A percentile compares a stretch with the other conserved stretches of the same genome.
phyloP scores from a whole-genome alignment of 257 asterid genomes.

The Solanum piurae region DNA sequence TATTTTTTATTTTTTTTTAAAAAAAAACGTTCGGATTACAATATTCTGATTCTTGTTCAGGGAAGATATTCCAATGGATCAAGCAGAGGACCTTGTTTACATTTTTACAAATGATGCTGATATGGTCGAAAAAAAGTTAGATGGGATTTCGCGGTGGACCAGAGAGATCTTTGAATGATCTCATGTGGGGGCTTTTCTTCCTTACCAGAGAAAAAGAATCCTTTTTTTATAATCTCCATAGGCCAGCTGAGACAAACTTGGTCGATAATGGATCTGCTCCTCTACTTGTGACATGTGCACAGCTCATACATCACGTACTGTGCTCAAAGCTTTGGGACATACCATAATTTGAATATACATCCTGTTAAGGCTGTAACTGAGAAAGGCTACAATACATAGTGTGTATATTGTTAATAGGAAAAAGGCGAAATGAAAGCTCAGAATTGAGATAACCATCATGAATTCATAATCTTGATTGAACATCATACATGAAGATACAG shows the following conservation, averaged over 20 bases:
- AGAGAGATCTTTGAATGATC: conserved; percentile 14
- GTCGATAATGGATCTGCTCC: not conserved
- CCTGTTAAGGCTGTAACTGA: not conserved
- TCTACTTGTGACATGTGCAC: not conserved
- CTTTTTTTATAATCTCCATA: not conserved
- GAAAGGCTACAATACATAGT: not conserved
- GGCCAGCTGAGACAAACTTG: not conserved
- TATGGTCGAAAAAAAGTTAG: not conserved
- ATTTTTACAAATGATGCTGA: not conserved
- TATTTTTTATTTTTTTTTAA: too few relatives aligned
- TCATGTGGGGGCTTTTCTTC: conserved; percentile 3
- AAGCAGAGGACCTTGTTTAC: not conserved
- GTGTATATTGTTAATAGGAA: not conserved
- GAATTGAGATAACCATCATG: not conserved
- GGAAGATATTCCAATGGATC: conserved; percentile 3
- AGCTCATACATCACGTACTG: not conserved
- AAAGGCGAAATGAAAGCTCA: not conserved
- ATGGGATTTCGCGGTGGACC: not conserved
- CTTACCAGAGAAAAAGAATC: not conserved
- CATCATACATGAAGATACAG: not conserved
- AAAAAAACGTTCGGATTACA: not conserved
- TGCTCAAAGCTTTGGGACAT: not conserved
- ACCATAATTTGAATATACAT: not conserved
- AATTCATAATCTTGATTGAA: not conserved
- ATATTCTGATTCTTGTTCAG: conserved; percentile 15